Percentiles rank a stretch among this genome's conserved stretches.
Conservation (phyloP, 441 rosid genomes). For the Euphorbia celastroides region DNA sequence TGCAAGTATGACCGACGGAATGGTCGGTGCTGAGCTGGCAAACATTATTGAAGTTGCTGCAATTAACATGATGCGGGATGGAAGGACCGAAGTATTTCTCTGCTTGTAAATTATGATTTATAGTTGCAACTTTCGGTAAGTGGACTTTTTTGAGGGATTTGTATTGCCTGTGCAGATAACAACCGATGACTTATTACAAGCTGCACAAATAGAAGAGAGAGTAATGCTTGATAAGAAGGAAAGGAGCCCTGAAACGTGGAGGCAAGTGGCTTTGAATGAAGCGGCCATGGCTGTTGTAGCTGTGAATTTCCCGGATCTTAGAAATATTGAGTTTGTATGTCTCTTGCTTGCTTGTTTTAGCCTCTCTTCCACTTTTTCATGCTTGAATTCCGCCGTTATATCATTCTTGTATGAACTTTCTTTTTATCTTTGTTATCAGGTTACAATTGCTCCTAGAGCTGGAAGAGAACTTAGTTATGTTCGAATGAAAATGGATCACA, state of each 20-base stretch:
- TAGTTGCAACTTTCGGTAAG: conserved; percentile 7
- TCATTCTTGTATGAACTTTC: background rate
- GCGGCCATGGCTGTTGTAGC: conserved; percentile 95
- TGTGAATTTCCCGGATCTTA: conserved; percentile 87
- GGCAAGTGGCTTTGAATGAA: conserved; percentile 86
- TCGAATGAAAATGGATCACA: conserved; percentile 79
- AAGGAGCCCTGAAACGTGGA: conserved; percentile 73
- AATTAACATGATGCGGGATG: conserved; percentile 90
- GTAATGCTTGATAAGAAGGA: conserved; percentile 89
- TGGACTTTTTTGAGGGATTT: conserved; percentile 1
- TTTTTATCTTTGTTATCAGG: conserved; percentile 37
- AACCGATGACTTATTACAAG: conserved; percentile 90
- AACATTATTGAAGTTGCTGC: conserved; percentile 93
- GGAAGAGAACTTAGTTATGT: conserved; percentile 92
- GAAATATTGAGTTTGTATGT: conserved; percentile 79
- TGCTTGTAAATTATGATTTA: conserved; percentile 3
- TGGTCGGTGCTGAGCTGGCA: conserved; percentile 99
- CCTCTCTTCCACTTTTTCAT: background rate
- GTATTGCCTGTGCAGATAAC: conserved; percentile 53
- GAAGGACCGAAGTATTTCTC: conserved; percentile 67
- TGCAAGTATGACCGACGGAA: conserved; percentile 88
- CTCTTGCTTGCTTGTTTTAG: conserved; percentile 14
- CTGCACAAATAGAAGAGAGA: conserved; percentile 95
- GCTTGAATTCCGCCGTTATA: background rate
- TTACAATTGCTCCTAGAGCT: conserved; percentile 89